Base-by-base conservation (phyloP, 331 rosid species). In the Stylosanthes scabra region DNA sequence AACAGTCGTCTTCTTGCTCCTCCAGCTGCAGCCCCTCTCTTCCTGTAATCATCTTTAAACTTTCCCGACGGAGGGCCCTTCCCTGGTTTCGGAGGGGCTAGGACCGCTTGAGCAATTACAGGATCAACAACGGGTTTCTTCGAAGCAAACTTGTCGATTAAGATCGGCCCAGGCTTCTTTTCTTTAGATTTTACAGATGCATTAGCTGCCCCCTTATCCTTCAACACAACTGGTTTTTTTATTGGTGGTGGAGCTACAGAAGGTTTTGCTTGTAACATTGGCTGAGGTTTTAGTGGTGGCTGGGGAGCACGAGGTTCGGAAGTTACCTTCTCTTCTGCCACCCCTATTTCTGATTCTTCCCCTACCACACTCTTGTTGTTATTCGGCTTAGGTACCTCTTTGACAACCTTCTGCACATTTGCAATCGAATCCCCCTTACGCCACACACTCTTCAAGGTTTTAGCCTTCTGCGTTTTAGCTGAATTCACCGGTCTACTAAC, bases 381-480 rank as follows among this genome's bases (percentile, higher is more conserved):
- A 74, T 7, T 79, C 73, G 90, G 86, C 80, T 63, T 88, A 2
- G 91, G 79, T 39, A 75, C 60, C 71, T 89, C 91, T 81, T 75
- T 87, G 31, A 84, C 89, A 77, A 87, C 88, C 85, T 88, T 95
- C 74, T 80, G 78, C 73, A 90, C 91, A 2, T 63, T 50, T 12
- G 96, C 72, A 42, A 94, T 83, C 0, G 88, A 63, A 71, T 95
- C 99, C 63, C 99, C 99, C 84, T 95, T 95, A 31, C 97, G 97
- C 99, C 99, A 95, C 5, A 95, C 90, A 71, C 99, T 95, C 86
- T 92, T 95, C 83, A 82, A 49, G 10, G 97, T 86, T 79, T 90
- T 95, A 47, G 97, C 41, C 63, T 82, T 90, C 59, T 71, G 82
- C 63, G 13, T 80, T 44, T 79, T 4, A 4, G 12, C 16, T 0